phyloP scores from a whole-genome alignment of 441 rosid genomes.

The Pelargonium hybrid region DNA sequence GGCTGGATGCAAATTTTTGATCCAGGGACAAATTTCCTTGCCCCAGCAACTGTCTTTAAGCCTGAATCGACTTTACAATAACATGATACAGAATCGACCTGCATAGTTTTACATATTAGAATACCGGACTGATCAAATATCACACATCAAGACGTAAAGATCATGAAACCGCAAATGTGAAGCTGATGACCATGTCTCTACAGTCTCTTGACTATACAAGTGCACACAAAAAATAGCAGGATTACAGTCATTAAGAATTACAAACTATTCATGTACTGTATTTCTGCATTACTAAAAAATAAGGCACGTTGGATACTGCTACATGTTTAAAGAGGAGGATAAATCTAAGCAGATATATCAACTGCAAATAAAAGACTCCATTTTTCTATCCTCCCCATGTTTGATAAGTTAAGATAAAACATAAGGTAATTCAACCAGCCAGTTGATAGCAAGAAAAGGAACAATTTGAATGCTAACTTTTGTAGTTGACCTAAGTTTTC shows the following conservation, averaged over 20 bases:
- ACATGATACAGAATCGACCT: conserved; percentile 46
- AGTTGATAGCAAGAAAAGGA: neutral
- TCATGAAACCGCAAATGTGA: neutral
- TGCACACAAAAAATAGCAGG: neutral
- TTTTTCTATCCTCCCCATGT: too few species aligned
- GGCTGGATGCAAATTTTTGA: conserved; percentile 45
- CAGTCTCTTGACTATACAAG: too few species aligned
- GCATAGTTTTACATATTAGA: conserved; percentile 13
- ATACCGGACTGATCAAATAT: neutral
- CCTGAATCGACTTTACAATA: conserved; percentile 45
- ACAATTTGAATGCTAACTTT: neutral
- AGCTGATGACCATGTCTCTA: too few species aligned
- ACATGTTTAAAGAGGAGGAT: neutral
- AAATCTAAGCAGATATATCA: too few species aligned
- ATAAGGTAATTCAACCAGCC: neutral
- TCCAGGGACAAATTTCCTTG: conserved; percentile 39
- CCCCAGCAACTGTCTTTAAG: conserved; percentile 46
- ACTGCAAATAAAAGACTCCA: too few species aligned
- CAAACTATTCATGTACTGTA: neutral
- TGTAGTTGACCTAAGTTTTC: neutral
- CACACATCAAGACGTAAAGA: neutral
- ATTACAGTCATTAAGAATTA: neutral
- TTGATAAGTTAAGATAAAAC: too few species aligned
- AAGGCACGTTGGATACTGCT: neutral
- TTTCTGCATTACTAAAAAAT: neutral